phyloP scores from a whole-genome alignment of 768 basidiomycete species.

The Psilocybe cubensis region DNA sequence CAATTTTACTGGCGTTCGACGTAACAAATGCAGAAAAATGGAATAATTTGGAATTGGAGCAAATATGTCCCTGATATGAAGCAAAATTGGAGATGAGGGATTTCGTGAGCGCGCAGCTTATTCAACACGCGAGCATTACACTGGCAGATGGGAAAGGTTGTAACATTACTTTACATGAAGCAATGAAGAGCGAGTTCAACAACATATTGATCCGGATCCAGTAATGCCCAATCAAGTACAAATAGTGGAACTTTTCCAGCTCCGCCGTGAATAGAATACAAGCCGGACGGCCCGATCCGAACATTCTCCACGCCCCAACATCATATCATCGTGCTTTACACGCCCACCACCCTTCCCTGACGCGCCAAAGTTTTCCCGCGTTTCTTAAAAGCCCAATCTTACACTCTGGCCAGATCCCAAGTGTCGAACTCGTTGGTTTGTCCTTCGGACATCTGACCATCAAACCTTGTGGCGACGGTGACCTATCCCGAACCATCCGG shows the following conservation, averaged over 20 bases:
- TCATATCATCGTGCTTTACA: conserved; percentile 4
- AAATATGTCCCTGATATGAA: no score
- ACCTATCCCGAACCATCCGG: background rate
- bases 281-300: background rate
- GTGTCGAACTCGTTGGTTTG: background rate
- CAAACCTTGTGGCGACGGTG: background rate
- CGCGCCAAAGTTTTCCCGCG: background rate
- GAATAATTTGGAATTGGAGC: no score
- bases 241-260: background rate
- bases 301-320: background rate
- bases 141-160: no score
- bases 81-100: no score
- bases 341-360: background rate
- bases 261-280: background rate
- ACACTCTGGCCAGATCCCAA: background rate
- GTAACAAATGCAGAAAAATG: no score
- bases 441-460: background rate
- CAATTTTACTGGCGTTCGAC: no score
- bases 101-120: no score
- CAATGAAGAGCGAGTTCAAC: no score
- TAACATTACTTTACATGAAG: no score
- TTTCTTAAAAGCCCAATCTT: background rate
- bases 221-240: background rate
- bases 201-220: no score
- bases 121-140: no score